phyloP scores from a whole-genome alignment of 495 filamentous ascomycete genomes.

The Xylaria venustula region DNA sequence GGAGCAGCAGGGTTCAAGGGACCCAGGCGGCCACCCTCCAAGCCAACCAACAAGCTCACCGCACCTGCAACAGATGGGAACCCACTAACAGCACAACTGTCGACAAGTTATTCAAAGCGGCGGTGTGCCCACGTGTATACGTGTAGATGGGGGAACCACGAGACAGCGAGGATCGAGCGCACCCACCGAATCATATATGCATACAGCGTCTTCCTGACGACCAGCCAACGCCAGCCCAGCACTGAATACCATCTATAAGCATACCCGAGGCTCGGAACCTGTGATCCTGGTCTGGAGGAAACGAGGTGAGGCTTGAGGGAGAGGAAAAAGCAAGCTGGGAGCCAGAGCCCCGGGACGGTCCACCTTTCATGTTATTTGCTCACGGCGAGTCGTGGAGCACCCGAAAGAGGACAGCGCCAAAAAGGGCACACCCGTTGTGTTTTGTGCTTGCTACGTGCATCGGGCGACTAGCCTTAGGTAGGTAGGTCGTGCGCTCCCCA shows the following conservation, averaged over 20 bases:
- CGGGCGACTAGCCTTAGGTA: conserved; percentile 25
- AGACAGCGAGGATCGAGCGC: background rate
- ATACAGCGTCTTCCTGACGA: too few relatives aligned
- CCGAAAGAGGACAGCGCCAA: conserved; percentile 16
- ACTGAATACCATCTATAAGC: too few relatives aligned
- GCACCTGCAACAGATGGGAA: conserved; percentile 12
- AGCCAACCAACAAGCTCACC: conserved; percentile 16
- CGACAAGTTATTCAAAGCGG: conserved; percentile 24
- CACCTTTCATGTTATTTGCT: conserved; percentile 10
- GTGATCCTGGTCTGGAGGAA: conserved; percentile 4
- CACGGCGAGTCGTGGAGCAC: conserved; percentile 17
- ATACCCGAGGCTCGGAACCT: too few relatives aligned
- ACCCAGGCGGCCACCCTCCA: conserved; percentile 20
- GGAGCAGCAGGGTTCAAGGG: conserved; percentile 18
- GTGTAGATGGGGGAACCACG: background rate
- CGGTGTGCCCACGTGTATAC: conserved; percentile 26
- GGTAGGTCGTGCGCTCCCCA: conserved; percentile 30
- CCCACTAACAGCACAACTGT: conserved; percentile 21
- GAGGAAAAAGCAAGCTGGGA: conserved; percentile 23
- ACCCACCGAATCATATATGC: background rate
- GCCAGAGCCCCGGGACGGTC: conserved; percentile 14
- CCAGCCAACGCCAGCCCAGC: background rate
- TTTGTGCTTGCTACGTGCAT: conserved; percentile 34
- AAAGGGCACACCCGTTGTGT: conserved; percentile 26
- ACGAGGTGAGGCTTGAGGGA: background rate